Base-by-base conservation (phyloP, 1,284 basidiomycete genomes). In the Leccinum fallax region DNA sequence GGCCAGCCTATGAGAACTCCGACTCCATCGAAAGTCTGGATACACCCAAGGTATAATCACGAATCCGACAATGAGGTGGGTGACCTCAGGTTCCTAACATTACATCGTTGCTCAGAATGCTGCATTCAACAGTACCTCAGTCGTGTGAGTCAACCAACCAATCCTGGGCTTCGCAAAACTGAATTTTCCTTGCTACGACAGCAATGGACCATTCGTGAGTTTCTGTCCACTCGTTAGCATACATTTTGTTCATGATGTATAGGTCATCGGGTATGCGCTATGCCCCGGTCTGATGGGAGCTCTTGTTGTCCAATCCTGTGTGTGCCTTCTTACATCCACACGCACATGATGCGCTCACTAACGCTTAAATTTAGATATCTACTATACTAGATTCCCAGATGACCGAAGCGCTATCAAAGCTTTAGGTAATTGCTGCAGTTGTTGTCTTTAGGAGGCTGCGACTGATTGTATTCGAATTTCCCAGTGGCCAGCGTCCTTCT, bases 401-500 rank as follows among this genome's bases (percentile, higher is more conserved):
- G 63, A 64, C 40, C 51, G 21, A 9, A 40, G n/a, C 24, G 19
- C 46, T 24, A 58, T 64, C 32, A 64, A 64, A 21, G 9, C 28
- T 32, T 43, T 65, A 52, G 63, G 63, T 65, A 19, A 43, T 3
- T 28, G 5, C 10, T 0, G 6, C 32, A 4, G 2, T 16, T 21
- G 4, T 38, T 9, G 5, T 28, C 8, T 4, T 36, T 9, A 51
- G 2, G 6, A 7, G 8, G 24, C 24, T 26, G 24, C 24, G 24
- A 26, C 24, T 58, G 26, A 53, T 38, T 57, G 6, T 28, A 11
- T 32, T 5, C 9, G 3, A 19, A 8, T 49, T 15, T 28, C 16
- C 30, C 48, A 67, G 66, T 66, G 3, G 51, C 60, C 5, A 21
- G 53, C 5, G 28, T 60, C n/a, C 59, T 69, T 51, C 6, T 62